These are phyloP conservation scores for Lotus japonicus DNA, from an alignment of 306 rosid genomes.

Conservation along the genomic window DNA sequence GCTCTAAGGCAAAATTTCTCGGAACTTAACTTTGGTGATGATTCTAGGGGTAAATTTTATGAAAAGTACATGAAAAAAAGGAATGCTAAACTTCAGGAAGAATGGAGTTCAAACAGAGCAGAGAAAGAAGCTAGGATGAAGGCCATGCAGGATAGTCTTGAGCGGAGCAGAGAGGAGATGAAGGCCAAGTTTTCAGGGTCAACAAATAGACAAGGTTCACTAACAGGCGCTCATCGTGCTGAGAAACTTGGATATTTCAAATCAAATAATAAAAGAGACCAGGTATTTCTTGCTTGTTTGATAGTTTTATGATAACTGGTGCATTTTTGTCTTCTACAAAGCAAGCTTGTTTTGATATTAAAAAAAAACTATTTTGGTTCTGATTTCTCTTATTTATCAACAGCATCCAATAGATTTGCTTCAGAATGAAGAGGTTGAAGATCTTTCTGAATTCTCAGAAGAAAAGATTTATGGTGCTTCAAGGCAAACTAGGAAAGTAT, in stretches of 20 bases:
- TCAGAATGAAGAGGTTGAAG: slow-evolving; percentile 71
- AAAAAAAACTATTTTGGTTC: slow-evolving; percentile 8
- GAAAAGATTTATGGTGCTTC: slow-evolving; percentile 44
- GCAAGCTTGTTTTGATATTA: slow-evolving; percentile 9
- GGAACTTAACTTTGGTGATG: slow-evolving; percentile 47
- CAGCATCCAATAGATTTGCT: slow-evolving; percentile 70
- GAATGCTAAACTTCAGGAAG: slow-evolving; percentile 85
- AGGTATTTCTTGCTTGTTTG: slow-evolving; percentile 46
- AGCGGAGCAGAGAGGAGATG: slow-evolving; percentile 77
- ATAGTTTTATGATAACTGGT: slow-evolving; percentile 22
- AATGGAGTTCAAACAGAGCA: slow-evolving; percentile 75
- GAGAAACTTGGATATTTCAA: slow-evolving; percentile 74
- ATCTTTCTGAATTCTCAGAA: slow-evolving; percentile 55
- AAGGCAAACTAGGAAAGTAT: slow-evolving; percentile 52
- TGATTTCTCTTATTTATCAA: slow-evolving; percentile 19
- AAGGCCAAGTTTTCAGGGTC: slow-evolving; percentile 71
- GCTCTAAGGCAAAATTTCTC: slow-evolving; percentile 50
- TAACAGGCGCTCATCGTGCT: slow-evolving; percentile 46
- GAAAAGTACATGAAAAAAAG: slow-evolving; percentile 88
- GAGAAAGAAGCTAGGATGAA: slow-evolving; percentile 95
- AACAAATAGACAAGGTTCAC: slow-evolving; percentile 45
- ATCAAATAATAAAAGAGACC: slow-evolving; percentile 58
- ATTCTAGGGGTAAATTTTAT: slow-evolving; percentile 83
- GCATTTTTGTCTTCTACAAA: slow-evolving; percentile 1
- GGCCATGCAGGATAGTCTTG: slow-evolving; percentile 93